Conservation (phyloP, 2,329 filamentous ascomycete genomes). For the Rhynchosporium agropyri region DNA sequence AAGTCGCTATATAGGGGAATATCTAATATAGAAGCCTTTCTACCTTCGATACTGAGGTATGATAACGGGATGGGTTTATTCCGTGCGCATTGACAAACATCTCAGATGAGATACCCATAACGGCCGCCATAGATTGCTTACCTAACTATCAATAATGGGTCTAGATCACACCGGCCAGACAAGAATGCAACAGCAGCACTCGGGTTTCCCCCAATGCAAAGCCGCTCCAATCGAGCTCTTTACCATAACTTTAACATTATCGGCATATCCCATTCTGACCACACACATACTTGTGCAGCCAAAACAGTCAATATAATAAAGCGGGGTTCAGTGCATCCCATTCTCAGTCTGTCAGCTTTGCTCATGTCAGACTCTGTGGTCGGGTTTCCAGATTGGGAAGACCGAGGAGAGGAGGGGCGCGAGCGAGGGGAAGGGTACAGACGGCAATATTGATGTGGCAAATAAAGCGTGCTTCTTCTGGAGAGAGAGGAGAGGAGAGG, state of each 20-base stretch:
- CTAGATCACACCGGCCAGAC: not conserved
- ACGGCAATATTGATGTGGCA: not conserved
- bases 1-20: no score
- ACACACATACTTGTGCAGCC: not conserved
- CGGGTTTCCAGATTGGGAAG: not conserved
- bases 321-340: constrained; percentile 1
- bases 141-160: not conserved
- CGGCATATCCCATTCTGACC: constrained; percentile 4
- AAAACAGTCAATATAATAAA: not conserved
- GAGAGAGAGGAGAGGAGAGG: not conserved
- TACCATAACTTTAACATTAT: not conserved
- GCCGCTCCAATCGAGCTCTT: not conserved
- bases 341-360: constrained; percentile 1
- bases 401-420: constrained; percentile 3
- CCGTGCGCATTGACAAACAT: no score
- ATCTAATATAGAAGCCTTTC: no score
- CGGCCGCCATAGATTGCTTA: no score
- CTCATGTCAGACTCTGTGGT: not conserved
- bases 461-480: not conserved
- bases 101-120: no score
- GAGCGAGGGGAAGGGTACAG: not conserved
- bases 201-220: not conserved
- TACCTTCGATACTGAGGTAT: no score
- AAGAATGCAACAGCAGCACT: not conserved
- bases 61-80: no score